Evolutionary conservation across 768 basidiomycete genomes (phyloP).

Genomic region (Phaeotremella skinneri): DNA sequence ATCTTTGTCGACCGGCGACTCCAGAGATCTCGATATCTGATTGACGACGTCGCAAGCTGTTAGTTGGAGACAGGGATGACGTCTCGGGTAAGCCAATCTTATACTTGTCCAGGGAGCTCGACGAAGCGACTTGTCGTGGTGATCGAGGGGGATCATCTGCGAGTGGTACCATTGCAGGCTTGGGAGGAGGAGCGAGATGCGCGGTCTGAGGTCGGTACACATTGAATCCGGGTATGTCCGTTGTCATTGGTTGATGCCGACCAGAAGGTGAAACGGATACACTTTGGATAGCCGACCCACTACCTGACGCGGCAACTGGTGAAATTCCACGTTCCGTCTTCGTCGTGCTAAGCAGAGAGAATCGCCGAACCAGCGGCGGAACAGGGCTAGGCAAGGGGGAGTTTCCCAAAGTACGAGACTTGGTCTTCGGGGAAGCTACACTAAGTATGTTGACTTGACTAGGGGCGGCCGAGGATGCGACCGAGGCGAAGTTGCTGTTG

Average conservation of each 20-base stretch:
- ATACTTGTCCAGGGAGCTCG: conserved; percentile 35
- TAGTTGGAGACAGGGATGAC: conserved; percentile 19
- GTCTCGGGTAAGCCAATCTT: conserved; percentile 9
- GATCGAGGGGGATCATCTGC: conserved; percentile 23
- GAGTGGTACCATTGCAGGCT: conserved; percentile 9
- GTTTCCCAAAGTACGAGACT: background rate
- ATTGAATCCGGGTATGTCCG: conserved; percentile 11
- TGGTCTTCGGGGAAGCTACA: background rate
- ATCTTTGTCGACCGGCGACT: conserved; percentile 30
- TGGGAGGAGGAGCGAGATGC: conserved; percentile 5
- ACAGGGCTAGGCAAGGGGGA: conserved; percentile 13
- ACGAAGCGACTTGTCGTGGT: conserved; percentile 30
- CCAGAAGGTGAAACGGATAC: background rate
- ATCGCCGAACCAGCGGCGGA: conserved; percentile 12
- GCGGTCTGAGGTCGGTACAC: conserved; percentile 9
- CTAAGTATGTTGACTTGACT: conserved; percentile 14
- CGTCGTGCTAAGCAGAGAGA: conserved; percentile 17
- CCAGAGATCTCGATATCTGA: conserved; percentile 41
- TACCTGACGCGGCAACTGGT: too few species aligned
- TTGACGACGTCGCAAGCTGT: conserved; percentile 28
- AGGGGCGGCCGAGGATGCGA: conserved; percentile 3
- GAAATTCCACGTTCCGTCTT: background rate
- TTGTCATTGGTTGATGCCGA: background rate
- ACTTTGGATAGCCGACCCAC: too few species aligned
- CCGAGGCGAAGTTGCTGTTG: conserved; percentile 4